Percentiles rank a stretch among this genome's conserved stretches.
phyloP scores from a whole-genome alignment of 768 basidiomycete genomes.

The Lentinus brumalis region DNA sequence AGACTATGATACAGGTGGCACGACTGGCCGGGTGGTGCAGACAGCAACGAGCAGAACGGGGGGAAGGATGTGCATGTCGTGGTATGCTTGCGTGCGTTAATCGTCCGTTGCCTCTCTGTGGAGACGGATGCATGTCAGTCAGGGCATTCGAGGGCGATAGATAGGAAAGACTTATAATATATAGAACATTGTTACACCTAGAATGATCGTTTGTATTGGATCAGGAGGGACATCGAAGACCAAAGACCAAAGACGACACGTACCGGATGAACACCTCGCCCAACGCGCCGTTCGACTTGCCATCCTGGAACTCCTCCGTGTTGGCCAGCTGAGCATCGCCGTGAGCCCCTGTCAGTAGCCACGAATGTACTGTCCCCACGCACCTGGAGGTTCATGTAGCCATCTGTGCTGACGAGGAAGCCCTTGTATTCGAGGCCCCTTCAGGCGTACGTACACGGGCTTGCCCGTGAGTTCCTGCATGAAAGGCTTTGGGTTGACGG shows the following conservation, averaged over 20 bases:
- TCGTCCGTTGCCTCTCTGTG: slow-evolving; percentile 71
- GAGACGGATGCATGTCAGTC: slow-evolving; percentile 30
- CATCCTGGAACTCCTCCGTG: slow-evolving; percentile 97
- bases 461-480: slow-evolving; percentile 98
- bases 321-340: slow-evolving; percentile 80
- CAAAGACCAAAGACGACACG: slow-evolving; percentile 29
- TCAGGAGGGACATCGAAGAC: not conserved
- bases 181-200: slow-evolving; percentile 95
- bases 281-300: slow-evolving; percentile 92
- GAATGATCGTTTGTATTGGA: not conserved
- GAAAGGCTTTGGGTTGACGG: slow-evolving; percentile 99
- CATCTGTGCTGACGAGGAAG: slow-evolving; percentile 97
- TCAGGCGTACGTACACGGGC: slow-evolving; percentile 90
- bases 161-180: slow-evolving; percentile 73
- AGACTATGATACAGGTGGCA: not conserved
- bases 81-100: not conserved
- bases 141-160: slow-evolving; percentile 23
- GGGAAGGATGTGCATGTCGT: not conserved
- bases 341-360: not conserved
- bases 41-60: not conserved
- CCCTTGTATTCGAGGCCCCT: slow-evolving; percentile 99
- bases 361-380: slow-evolving; percentile 17
- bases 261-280: slow-evolving; percentile 99
- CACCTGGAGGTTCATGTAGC: slow-evolving; percentile 99
- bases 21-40: not conserved